phyloP scores from a whole-genome alignment of 2,329 filamentous ascomycete genomes.

The Exophiala aquamarina region DNA sequence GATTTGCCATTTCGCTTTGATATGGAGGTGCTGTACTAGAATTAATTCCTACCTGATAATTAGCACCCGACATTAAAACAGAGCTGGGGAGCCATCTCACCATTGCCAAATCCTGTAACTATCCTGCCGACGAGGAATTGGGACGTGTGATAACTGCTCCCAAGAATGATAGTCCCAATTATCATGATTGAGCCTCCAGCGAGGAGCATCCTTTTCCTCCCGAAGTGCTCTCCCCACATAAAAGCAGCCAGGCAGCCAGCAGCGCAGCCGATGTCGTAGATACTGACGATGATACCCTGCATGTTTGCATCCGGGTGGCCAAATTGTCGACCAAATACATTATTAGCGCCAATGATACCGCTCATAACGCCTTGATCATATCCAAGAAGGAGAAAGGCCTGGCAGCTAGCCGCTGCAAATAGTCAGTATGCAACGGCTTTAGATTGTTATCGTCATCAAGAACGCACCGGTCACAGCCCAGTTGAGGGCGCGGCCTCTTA shows the following conservation, averaged over 20 bases:
- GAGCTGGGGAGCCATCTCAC: too few relatives aligned
- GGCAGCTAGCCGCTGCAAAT: too few relatives aligned
- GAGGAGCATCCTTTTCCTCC: constrained; percentile 43
- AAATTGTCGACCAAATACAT: constrained; percentile 47
- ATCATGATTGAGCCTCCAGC: constrained; percentile 45
- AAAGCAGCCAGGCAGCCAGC: constrained; percentile 50
- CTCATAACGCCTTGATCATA: constrained; percentile 59
- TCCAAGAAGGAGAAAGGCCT: constrained; percentile 41
- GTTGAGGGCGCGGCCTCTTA: too few relatives aligned
- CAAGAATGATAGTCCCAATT: constrained; percentile 43
- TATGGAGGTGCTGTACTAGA: constrained; percentile 31
- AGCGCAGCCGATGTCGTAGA: constrained; percentile 52
- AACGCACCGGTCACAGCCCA: too few relatives aligned
- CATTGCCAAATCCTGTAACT: constrained; percentile 47
- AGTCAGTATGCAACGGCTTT: too few relatives aligned
- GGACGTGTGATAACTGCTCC: constrained; percentile 36
- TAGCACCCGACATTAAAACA: too few relatives aligned
- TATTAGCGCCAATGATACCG: constrained; percentile 48
- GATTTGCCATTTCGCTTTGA: constrained; percentile 40
- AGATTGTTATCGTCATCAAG: too few relatives aligned
- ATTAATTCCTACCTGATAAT: too few relatives aligned
- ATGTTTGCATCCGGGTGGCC: constrained; percentile 37
- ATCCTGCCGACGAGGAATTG: constrained; percentile 48
- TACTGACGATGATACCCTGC: constrained; percentile 31
- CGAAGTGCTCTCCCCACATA: constrained; percentile 50